phyloP scores from a whole-genome alignment of 2,329 filamentous ascomycete species.

The Coleophoma cylindrospora region DNA sequence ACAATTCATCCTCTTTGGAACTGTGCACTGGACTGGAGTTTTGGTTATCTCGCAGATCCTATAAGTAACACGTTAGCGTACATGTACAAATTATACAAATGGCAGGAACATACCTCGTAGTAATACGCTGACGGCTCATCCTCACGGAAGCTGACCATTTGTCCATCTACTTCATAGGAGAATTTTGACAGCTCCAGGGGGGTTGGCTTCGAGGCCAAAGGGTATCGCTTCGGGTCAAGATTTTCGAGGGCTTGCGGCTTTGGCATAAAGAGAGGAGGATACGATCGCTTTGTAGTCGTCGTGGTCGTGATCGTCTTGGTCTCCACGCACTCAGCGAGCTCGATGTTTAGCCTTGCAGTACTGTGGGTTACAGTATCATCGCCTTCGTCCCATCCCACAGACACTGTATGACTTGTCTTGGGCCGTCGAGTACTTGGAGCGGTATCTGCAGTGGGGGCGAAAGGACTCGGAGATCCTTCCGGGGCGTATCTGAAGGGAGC shows the following conservation, averaged over 20 bases:
- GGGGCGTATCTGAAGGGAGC: slow-evolving; percentile 9
- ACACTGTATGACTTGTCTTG: slow-evolving; percentile 12
- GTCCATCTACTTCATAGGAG: slow-evolving; percentile 64
- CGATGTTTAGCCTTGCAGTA: slow-evolving; percentile 33
- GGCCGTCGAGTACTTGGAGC: slow-evolving; percentile 4
- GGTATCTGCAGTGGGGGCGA: slow-evolving; percentile 15
- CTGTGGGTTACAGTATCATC: slow-evolving; percentile 15
- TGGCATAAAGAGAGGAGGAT: slow-evolving; percentile 78
- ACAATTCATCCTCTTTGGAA: no score
- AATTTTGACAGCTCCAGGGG: slow-evolving; percentile 75
- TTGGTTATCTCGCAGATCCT: no score
- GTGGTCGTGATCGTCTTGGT: slow-evolving; percentile 81
- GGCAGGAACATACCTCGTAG: slow-evolving; percentile 2
- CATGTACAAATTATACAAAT: background rate
- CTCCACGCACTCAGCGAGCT: slow-evolving; percentile 60
- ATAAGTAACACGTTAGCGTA: no score
- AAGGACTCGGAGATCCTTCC: slow-evolving; percentile 21
- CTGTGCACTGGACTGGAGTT: no score
- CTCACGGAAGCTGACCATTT: slow-evolving; percentile 16
- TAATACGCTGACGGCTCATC: slow-evolving; percentile 1
- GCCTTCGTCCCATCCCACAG: slow-evolving; percentile 21
- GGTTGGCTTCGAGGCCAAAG: slow-evolving; percentile 76
- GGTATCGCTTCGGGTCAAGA: slow-evolving; percentile 85
- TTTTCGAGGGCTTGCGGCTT: slow-evolving; percentile 57
- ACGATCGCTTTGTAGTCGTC: slow-evolving; percentile 79